Conservation (phyloP, 441 rosid genomes). For the Pelargonium myrrhifolium region DNA sequence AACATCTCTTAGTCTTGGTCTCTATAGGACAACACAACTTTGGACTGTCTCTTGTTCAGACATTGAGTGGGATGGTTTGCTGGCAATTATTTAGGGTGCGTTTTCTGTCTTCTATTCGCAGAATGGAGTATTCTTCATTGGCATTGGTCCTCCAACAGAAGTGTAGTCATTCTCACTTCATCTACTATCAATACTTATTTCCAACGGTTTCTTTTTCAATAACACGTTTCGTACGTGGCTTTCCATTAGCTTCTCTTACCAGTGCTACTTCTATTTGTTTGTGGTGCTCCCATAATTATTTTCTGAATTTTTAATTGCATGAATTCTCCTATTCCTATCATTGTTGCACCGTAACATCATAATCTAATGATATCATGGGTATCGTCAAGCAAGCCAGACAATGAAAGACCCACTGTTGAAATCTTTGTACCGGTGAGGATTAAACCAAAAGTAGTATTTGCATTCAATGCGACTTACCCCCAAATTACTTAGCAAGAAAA, state of each 20-base stretch:
- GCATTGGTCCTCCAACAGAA: too few relatives aligned
- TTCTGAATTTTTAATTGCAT: neutral
- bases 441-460: neutral
- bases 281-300: neutral
- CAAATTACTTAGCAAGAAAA: slow-evolving; percentile 1
- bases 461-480: neutral
- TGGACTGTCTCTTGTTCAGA: too few relatives aligned
- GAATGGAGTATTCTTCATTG: too few relatives aligned
- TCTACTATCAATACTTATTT: too few relatives aligned
- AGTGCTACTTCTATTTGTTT: neutral
- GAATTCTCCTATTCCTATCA: neutral
- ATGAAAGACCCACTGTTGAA: neutral
- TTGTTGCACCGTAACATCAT: neutral
- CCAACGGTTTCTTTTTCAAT: neutral
- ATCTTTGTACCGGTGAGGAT: neutral
- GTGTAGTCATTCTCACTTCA: too few relatives aligned
- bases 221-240: neutral
- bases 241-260: neutral
- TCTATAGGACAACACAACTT: too few relatives aligned
- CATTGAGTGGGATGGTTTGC: too few relatives aligned
- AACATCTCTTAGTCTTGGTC: too few relatives aligned
- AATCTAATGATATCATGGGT: neutral
- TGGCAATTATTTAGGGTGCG: too few relatives aligned
- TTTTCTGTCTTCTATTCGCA: too few relatives aligned
- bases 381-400: neutral